A percentile compares a stretch with the other conserved stretches of the same genome.
Conservation (phyloP, 2,329 filamentous ascomycete species). For the Geosmithia morbida region DNA sequence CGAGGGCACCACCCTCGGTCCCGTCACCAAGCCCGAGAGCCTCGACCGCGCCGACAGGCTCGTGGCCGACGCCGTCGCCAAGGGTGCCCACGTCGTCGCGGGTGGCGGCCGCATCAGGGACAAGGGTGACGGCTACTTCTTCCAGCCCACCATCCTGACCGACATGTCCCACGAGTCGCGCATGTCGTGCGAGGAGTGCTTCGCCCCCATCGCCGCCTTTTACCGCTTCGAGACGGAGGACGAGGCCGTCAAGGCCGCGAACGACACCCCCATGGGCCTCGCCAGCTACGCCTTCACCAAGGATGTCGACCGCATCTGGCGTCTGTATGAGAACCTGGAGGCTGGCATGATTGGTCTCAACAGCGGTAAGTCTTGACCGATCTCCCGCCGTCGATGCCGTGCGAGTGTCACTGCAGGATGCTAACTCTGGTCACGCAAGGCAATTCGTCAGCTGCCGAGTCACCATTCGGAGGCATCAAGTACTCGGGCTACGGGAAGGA, state of each 20-base stretch:
- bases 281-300: conserved; percentile 57
- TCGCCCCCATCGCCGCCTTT: conserved; percentile 55
- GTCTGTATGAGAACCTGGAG: conserved; percentile 33
- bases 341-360: conserved; percentile 24
- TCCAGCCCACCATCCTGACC: conserved; percentile 52
- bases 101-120: conserved; percentile 49
- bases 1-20: conserved; percentile 43
- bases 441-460: conserved; percentile 24
- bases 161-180: conserved; percentile 53
- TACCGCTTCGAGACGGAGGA: conserved; percentile 57
- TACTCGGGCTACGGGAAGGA: conserved; percentile 31
- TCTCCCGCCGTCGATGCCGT: too few species aligned
- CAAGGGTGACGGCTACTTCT: conserved; percentile 47
- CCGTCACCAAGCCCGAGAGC: conserved; percentile 37
- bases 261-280: conserved; percentile 51
- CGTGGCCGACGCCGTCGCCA: conserved; percentile 47
- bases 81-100: conserved; percentile 45
- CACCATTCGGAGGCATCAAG: conserved; percentile 33
- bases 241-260: conserved; percentile 53
- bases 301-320: conserved; percentile 23
- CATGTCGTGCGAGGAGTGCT: conserved; percentile 55
- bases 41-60: conserved; percentile 38
- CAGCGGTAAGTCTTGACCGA: conserved; percentile 8
- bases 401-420: too few species aligned
- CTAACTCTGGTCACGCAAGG: conserved; percentile 6